Evolutionary conservation across 75 land plant species (phyloP).

Genomic region (Isoetes taiwanensis): DNA sequence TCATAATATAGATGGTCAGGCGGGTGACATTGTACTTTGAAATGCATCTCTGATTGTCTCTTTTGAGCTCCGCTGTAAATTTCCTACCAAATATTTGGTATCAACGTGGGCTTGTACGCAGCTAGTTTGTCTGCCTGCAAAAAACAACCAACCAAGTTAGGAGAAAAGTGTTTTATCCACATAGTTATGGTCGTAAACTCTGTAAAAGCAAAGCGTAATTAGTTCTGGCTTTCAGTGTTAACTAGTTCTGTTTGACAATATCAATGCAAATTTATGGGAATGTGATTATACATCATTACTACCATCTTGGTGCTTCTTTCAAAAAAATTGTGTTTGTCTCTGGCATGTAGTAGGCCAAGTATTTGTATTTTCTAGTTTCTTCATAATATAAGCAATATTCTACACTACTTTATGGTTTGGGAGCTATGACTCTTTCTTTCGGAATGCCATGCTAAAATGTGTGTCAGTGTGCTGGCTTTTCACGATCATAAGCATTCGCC

Average conservation of each 20-base stretch:
- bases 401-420: too few relatives aligned
- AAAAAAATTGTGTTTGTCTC: neutral
- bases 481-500: slow-evolving; percentile 62
- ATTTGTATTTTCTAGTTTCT: neutral
- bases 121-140: slow-evolving; percentile 67
- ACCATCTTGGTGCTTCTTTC: neutral
- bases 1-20: slow-evolving; percentile 56
- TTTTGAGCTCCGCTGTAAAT: slow-evolving; percentile 40
- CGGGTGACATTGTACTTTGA: slow-evolving; percentile 44
- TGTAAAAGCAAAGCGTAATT: too few relatives aligned
- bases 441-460: slow-evolving; percentile 85
- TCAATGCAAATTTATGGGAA: too few relatives aligned
- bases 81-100: slow-evolving; percentile 21
- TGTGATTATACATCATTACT: neutral
- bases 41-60: slow-evolving; percentile 35
- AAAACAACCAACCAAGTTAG: too few relatives aligned
- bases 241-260: too few relatives aligned
- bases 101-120: slow-evolving; percentile 52
- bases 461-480: slow-evolving; percentile 63
- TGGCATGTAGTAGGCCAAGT: slow-evolving; percentile 1
- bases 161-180: too few relatives aligned
- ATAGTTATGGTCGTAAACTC: too few relatives aligned
- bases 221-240: too few relatives aligned
- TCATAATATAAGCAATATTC: neutral
- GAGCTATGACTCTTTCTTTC: slow-evolving; percentile 37